Base-by-base conservation (phyloP, 2,329 filamentous ascomycete species). In the Magnaporthales sp. region DNA sequence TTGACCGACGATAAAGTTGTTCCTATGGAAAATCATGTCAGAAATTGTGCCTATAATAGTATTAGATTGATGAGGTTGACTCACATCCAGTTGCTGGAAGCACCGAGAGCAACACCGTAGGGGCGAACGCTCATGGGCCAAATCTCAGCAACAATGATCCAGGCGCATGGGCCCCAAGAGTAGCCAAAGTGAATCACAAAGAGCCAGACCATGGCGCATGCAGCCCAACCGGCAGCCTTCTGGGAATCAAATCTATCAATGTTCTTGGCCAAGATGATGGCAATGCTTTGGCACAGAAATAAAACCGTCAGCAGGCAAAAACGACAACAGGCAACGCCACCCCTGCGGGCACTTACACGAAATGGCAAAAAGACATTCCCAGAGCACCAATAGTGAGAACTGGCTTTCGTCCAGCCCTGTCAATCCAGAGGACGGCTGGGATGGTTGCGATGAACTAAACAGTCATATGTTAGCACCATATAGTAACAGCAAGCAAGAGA, bases 61-160 rank as follows among this genome's bases (percentile, higher is more conserved):
- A 3, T 63, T 24, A 9, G 29, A 4, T 27, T 63, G 15, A n/a
- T 24, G 7, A 29, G 15, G 29, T 11, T 3, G 32, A 69, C 74
- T 72, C 80, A 86, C 83, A 87, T 86, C 84, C 86, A 88, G 74
- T 89, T 89, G 70, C 82, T 84, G 2, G 83, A 86, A 1, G 88
- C 88, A 19, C 88, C 89, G 0, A 93, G 78, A 0, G 89, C 83
- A 13, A 90, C 89, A 56, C 90, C 90, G 68, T 92, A 91, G 0
- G 90, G 84, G 2, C 89, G 83, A 10, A 86, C 87, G 67, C 84
- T 88, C 5, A 92, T 77, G 0, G 90, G 90, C 87, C 88, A 93
- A 58, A 93, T 86, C 76, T 92, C 90, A 2, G 89, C 85, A 1
- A 91, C 84, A 66, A 93, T 81, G 68, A 91, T 90, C 90, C 90